These are phyloP conservation scores for Aspergillus avenaceus DNA, from an alignment of 495 filamentous ascomycete genomes.

Conservation along the genomic window DNA sequence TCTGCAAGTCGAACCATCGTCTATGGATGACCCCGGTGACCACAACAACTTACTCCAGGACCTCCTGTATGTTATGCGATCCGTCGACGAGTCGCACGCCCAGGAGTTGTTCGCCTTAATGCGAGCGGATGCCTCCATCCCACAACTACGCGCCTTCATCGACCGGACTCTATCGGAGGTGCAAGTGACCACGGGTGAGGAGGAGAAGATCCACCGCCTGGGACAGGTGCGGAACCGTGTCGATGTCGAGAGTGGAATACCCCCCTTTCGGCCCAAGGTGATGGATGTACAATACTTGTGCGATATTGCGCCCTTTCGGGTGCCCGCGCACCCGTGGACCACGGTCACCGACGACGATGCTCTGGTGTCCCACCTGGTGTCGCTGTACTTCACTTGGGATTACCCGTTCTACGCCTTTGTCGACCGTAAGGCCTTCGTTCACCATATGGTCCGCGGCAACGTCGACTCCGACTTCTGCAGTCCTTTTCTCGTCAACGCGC, in stretches of 20 bases:
- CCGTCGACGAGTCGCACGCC: not conserved
- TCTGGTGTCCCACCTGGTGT: slow-evolving; percentile 45
- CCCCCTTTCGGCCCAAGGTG: slow-evolving; percentile 6
- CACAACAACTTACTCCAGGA: not conserved
- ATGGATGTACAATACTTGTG: slow-evolving; percentile 14
- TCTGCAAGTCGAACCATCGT: too few species aligned
- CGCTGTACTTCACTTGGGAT: slow-evolving; percentile 45
- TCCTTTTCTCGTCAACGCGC: slow-evolving; percentile 42
- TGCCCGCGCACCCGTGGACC: slow-evolving; percentile 38
- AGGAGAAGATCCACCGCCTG: not conserved
- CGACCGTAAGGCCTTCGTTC: slow-evolving; percentile 31
- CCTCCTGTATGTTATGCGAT: not conserved
- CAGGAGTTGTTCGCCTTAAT: not conserved
- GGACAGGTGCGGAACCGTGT: not conserved
- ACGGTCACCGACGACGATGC: slow-evolving; percentile 39
- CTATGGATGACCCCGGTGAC: not conserved
- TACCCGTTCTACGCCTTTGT: slow-evolving; percentile 38
- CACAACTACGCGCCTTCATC: not conserved
- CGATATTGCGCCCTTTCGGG: slow-evolving; percentile 4
- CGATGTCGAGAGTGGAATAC: not conserved
- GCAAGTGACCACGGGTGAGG: not conserved
- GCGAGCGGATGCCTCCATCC: not conserved
- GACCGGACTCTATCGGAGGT: not conserved
- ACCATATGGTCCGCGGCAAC: slow-evolving; percentile 26
- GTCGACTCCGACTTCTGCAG: slow-evolving; percentile 35